Percentiles rank a stretch among this genome's conserved stretches.
Conservation (phyloP, 768 basidiomycete species). For the Tricholoma sp. region DNA sequence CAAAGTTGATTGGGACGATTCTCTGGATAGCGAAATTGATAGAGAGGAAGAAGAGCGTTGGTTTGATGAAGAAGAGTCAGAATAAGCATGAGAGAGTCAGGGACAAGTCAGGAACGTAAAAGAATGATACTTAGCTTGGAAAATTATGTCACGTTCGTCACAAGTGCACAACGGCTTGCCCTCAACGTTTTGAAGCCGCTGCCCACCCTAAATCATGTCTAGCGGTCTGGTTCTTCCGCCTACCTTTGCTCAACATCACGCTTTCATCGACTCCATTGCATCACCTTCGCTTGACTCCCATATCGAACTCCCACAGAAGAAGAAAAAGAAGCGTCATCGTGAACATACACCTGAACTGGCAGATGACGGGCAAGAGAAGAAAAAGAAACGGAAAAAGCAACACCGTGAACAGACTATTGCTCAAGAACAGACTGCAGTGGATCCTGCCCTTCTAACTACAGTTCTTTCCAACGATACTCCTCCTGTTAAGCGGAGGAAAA, state of each 20-base stretch:
- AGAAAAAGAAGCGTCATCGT: conserved; percentile 32
- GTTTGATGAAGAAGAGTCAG: conserved; percentile 62
- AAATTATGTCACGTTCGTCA: conserved; percentile 13
- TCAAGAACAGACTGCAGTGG: conserved; percentile 4
- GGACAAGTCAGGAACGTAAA: too few species aligned
- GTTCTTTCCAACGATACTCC: background rate
- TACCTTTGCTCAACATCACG: conserved; percentile 1
- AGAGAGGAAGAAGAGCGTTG: conserved; percentile 62
- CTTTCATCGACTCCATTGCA: conserved; percentile 1
- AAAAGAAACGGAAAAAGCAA: conserved; percentile 32
- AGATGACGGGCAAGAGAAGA: conserved; percentile 14
- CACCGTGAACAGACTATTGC: conserved; percentile 7
- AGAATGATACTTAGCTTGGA: too few species aligned
- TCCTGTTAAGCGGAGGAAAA: conserved; percentile 24
- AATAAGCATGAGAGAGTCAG: background rate
- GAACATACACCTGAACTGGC: conserved; percentile 20
- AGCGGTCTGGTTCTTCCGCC: conserved; percentile 3
- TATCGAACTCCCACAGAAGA: conserved; percentile 24
- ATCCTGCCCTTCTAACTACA: background rate
- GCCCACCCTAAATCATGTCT: conserved; percentile 41
- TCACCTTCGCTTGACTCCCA: background rate
- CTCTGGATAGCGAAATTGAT: conserved; percentile 54
- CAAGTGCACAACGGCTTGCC: conserved; percentile 3
- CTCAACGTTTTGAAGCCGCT: conserved; percentile 13
- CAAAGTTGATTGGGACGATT: conserved; percentile 70